Evolutionary conservation across 139 green algal genomes (phyloP).

Genomic region (Micromonas commoda): DNA sequence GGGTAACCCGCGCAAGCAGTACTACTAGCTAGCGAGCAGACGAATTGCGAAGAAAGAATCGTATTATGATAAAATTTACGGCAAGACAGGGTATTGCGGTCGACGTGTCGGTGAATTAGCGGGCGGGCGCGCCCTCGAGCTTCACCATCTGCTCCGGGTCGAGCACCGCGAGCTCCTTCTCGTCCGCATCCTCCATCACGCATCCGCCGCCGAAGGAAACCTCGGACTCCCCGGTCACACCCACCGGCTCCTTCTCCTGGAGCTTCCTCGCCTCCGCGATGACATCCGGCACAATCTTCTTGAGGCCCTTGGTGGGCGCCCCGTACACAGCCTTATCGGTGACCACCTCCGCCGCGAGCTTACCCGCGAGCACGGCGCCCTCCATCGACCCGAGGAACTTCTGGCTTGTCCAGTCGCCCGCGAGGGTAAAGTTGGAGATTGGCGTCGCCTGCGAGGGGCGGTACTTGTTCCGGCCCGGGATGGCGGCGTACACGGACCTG

Average conservation of each 20-base stretch:
- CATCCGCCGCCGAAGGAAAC: slow-evolving; percentile 6
- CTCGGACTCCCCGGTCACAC: background rate
- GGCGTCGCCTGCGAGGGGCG: slow-evolving; percentile 61
- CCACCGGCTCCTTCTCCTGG: background rate
- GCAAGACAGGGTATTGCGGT: too few relatives aligned
- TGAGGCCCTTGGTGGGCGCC: slow-evolving; percentile 9
- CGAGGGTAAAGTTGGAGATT: slow-evolving; percentile 91
- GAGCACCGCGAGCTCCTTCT: slow-evolving; percentile 11
- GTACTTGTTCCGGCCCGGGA: slow-evolving; percentile 80
- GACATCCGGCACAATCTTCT: background rate
- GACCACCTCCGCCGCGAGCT: slow-evolving; percentile 48
- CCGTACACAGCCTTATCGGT: slow-evolving; percentile 24
- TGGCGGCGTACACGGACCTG: slow-evolving; percentile 84
- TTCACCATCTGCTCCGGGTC: slow-evolving; percentile 18
- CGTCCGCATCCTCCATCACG: slow-evolving; percentile 10
- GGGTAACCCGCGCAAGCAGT: slow-evolving; percentile 15
- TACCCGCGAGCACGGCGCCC: slow-evolving; percentile 62
- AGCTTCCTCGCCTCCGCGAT: background rate
- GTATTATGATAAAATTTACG: too few relatives aligned
- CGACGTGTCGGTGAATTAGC: too few relatives aligned
- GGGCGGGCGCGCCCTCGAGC: background rate
- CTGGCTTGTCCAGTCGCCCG: slow-evolving; percentile 96
- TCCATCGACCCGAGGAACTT: slow-evolving; percentile 98
- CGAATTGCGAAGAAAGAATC: too few relatives aligned
- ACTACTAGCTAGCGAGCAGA: too few relatives aligned